A percentile compares a stretch with the other conserved stretches of the same genome.
Evolutionary conservation across 225 moss, liverwort and hornwort species (phyloP).

Genomic region (Straminergon stramineum): DNA sequence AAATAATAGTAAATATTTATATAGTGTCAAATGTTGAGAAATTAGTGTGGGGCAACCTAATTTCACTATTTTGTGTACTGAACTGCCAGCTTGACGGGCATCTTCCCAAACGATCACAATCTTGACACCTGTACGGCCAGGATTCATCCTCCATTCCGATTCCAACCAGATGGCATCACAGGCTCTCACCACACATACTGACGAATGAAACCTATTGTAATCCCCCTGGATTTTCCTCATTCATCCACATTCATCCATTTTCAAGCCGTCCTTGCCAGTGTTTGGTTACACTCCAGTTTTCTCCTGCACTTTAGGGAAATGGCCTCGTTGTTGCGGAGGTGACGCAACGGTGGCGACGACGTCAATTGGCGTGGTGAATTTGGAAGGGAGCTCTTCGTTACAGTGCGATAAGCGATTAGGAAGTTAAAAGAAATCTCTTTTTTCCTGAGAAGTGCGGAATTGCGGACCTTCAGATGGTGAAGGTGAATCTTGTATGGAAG

Average conservation of each 20-base stretch:
- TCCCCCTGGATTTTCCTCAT: no score
- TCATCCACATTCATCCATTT: neutral
- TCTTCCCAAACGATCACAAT: neutral
- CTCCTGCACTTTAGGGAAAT: neutral
- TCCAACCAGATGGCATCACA: neutral
- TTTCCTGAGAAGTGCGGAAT: neutral
- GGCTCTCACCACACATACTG: neutral
- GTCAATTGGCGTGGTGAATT: neutral
- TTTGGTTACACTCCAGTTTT: neutral
- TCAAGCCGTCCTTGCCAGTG: neutral
- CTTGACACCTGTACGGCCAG: neutral
- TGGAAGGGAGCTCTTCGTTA: neutral
- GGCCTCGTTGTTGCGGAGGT: neutral
- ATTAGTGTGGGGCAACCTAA: no score
- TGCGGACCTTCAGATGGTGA: neutral
- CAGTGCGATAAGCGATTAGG: neutral
- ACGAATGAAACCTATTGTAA: neutral
- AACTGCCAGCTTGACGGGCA: neutral
- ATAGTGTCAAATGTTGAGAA: no score
- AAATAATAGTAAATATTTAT: no score
- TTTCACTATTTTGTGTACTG: no score
- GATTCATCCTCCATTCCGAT: no score
- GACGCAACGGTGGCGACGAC: neutral
- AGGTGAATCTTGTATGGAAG: neutral
- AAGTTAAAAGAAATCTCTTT: neutral